Evolutionary conservation across 139 green algal genomes (phyloP).

Genomic region (Volvox africanus): DNA sequence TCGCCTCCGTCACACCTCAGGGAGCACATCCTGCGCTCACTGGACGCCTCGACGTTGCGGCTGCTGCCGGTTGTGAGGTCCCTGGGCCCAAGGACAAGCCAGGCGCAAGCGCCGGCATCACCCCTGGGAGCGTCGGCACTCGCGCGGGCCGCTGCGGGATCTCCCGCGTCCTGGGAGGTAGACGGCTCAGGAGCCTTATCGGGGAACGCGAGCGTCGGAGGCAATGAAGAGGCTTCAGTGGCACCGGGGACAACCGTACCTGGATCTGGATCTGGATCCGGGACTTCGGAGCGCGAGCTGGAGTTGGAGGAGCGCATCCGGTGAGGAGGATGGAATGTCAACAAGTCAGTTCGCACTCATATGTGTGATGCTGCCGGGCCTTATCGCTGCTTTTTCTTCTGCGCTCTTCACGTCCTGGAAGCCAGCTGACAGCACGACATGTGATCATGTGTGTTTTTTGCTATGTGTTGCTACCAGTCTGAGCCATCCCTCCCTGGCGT

Average conservation of each 20-base stretch:
- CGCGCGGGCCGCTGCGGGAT: background rate
- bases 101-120: background rate
- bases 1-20: background rate
- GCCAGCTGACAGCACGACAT: too few relatives aligned
- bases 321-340: background rate
- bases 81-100: background rate
- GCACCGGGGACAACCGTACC: too few relatives aligned
- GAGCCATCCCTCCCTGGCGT: too few relatives aligned
- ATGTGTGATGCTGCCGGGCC: too few relatives aligned
- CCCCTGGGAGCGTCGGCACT: background rate
- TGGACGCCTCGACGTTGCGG: constrained; percentile 42
- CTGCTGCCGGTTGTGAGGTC: constrained; percentile 40
- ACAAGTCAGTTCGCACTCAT: too few relatives aligned
- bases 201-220: background rate
- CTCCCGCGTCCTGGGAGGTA: background rate
- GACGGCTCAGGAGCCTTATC: background rate
- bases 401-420: too few relatives aligned
- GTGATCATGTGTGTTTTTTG: too few relatives aligned
- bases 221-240: background rate
- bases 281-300: background rate
- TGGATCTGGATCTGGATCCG: background rate
- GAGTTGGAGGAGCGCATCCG: constrained; percentile 22
- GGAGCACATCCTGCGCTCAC: constrained; percentile 48
- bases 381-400: too few relatives aligned
- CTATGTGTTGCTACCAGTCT: too few relatives aligned